Evolutionary conservation across 2,329 filamentous ascomycete species (phyloP).

Genomic region (Epicoccum nigrum): DNA sequence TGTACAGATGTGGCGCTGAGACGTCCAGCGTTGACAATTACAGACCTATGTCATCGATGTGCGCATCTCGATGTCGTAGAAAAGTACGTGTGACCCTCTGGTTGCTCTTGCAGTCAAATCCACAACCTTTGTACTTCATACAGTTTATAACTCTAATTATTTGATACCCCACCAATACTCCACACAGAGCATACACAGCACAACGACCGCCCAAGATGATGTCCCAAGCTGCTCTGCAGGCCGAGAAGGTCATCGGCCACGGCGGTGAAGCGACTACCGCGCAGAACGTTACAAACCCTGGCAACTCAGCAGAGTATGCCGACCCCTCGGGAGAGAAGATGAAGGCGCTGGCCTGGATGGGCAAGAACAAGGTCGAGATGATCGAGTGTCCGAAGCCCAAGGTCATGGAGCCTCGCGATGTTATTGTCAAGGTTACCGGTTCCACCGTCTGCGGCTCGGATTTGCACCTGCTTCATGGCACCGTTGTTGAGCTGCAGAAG

Average conservation of each 20-base stretch:
- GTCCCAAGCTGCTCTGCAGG: constrained; percentile 65
- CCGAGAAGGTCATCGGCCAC: constrained; percentile 73
- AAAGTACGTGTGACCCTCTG: constrained; percentile 20
- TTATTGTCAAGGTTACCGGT: constrained; percentile 78
- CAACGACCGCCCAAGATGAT: constrained; percentile 35
- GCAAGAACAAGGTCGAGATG: constrained; percentile 78
- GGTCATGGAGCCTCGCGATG: constrained; percentile 74
- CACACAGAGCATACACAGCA: constrained; percentile 4
- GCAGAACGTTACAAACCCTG: constrained; percentile 74
- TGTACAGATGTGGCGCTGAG: constrained; percentile 6
- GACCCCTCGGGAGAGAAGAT: constrained; percentile 65
- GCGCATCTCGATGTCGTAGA: constrained; percentile 15
- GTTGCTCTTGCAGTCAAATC: not conserved
- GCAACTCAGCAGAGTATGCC: constrained; percentile 40
- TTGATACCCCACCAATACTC: constrained; percentile 11
- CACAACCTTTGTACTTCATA: not conserved
- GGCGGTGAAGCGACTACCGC: constrained; percentile 66
- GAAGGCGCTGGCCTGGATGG: constrained; percentile 82
- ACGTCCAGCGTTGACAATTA: constrained; percentile 11
- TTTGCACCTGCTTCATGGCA: constrained; percentile 61
- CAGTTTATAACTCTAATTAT: not conserved
- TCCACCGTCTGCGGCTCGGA: constrained; percentile 68
- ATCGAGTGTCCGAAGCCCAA: constrained; percentile 72
- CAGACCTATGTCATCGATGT: constrained; percentile 33
- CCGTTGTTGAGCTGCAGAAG: constrained; percentile 57